These are phyloP conservation scores for Cytospora piceicola DNA, from an alignment of 2,329 filamentous ascomycete species.

Conservation along the genomic window DNA sequence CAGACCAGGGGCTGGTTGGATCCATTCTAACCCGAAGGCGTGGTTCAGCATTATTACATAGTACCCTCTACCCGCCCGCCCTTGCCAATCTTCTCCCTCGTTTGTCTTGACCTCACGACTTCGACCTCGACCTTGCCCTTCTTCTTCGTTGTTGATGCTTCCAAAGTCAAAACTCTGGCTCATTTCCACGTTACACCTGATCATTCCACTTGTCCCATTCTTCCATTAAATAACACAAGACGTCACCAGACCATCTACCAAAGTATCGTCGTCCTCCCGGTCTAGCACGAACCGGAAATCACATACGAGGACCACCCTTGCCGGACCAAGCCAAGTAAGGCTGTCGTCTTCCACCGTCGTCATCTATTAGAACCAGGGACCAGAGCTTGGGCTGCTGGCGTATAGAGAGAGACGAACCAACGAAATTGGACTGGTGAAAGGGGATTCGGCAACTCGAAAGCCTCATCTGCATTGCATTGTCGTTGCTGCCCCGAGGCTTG, in stretches of 20 bases:
- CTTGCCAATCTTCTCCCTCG: constrained; percentile 23
- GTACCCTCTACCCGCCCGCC: constrained; percentile 17
- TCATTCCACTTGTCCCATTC: neutral
- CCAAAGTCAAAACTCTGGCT: neutral
- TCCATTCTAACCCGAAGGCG: neutral
- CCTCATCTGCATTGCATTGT: neutral
- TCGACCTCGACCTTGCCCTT: no score
- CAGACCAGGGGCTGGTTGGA: constrained; percentile 15
- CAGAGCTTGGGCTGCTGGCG: neutral
- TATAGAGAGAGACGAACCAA: constrained; percentile 4
- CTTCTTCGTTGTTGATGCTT: neutral
- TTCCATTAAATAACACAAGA: neutral
- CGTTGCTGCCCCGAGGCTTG: constrained; percentile 3
- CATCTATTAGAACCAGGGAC: neutral
- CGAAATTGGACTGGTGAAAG: neutral
- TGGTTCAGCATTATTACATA: constrained; percentile 10
- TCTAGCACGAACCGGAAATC: constrained; percentile 2
- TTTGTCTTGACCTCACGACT: constrained; percentile 16
- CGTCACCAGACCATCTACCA: neutral
- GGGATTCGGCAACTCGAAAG: neutral
- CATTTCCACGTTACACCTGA: neutral
- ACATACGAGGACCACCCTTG: constrained; percentile 5
- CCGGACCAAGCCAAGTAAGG: neutral
- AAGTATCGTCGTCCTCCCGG: neutral
- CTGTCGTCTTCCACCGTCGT: neutral